Conservation (phyloP, 2,329 filamentous ascomycete species). For the Cytospora paraplurivora region DNA sequence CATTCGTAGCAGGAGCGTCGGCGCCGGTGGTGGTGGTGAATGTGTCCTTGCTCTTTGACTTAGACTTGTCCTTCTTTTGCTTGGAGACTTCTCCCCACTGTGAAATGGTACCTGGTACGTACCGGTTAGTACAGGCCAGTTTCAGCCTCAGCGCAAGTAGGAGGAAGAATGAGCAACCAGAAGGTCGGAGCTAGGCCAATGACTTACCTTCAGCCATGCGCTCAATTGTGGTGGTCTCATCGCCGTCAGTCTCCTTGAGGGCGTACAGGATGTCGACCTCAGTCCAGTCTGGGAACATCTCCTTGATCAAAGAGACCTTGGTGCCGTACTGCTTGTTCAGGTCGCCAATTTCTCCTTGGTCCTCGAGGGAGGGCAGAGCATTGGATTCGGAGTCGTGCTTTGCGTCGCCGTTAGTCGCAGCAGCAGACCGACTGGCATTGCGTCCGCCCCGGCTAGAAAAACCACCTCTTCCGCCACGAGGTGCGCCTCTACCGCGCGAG, state of each 20-base stretch:
- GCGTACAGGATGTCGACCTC: constrained; percentile 93
- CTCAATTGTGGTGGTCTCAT: constrained; percentile 73
- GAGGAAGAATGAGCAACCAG: constrained; percentile 8
- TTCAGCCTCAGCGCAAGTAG: constrained; percentile 1
- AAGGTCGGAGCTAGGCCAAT: constrained; percentile 18
- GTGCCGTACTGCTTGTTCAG: constrained; percentile 86
- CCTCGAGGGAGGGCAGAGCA: constrained; percentile 63
- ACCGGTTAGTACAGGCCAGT: constrained; percentile 27
- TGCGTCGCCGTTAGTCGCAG: constrained; percentile 74
- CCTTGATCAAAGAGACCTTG: constrained; percentile 80
- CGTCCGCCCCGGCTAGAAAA: constrained; percentile 70
- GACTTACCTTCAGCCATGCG: constrained; percentile 75
- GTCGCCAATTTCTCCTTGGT: constrained; percentile 87
- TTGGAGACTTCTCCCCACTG: constrained; percentile 86
- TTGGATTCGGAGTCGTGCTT: constrained; percentile 58
- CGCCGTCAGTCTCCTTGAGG: constrained; percentile 82
- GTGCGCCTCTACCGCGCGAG: constrained; percentile 79
- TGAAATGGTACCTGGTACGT: constrained; percentile 67
- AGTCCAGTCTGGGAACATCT: constrained; percentile 94
- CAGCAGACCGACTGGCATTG: constrained; percentile 55
- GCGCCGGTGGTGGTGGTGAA: constrained; percentile 53
- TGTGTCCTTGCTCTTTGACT: constrained; percentile 70
- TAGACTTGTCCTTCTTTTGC: constrained; percentile 72
- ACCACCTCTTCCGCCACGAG: constrained; percentile 27
- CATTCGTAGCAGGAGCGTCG: constrained; percentile 48